Percentiles rank a stretch among this genome's conserved stretches.
Evolutionary conservation across 495 filamentous ascomycete species (phyloP).

Genomic region (Talaromyces stipitatus): DNA sequence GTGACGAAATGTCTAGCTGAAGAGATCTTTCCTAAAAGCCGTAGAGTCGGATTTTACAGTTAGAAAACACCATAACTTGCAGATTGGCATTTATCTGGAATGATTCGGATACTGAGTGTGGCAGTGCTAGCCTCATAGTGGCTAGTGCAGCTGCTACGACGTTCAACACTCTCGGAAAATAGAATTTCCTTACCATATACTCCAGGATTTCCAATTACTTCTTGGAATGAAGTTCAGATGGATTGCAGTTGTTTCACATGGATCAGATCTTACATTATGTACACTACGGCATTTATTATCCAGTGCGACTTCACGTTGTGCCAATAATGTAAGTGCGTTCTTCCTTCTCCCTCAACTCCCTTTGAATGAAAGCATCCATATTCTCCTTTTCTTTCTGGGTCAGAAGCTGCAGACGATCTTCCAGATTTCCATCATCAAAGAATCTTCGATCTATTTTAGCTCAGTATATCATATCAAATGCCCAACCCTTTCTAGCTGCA

Average conservation of each 20-base stretch:
- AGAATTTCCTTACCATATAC: too few species aligned
- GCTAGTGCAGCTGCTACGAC: too few species aligned
- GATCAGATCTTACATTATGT: background rate
- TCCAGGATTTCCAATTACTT: too few species aligned
- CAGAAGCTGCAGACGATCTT: slow-evolving; percentile 5
- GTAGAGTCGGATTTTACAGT: too few species aligned
- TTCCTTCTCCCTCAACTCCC: too few species aligned
- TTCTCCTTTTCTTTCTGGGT: slow-evolving; percentile 4
- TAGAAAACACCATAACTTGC: too few species aligned
- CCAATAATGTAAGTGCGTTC: background rate
- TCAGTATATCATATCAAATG: slow-evolving; percentile 15
- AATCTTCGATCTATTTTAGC: slow-evolving; percentile 10
- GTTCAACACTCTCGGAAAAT: too few species aligned
- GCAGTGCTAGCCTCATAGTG: too few species aligned
- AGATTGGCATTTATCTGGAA: too few species aligned
- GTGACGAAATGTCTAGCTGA: background rate
- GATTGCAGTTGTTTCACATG: too few species aligned
- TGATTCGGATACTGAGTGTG: too few species aligned
- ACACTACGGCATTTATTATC: background rate
- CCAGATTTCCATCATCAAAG: slow-evolving; percentile 8
- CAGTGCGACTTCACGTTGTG: background rate
- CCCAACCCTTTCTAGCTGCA: slow-evolving; percentile 11
- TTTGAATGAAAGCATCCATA: slow-evolving; percentile 7
- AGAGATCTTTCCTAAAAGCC: background rate
- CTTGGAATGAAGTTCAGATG: too few species aligned